Conservation (phyloP, 805 yeast genomes). For the Candida xyloterini region DNA sequence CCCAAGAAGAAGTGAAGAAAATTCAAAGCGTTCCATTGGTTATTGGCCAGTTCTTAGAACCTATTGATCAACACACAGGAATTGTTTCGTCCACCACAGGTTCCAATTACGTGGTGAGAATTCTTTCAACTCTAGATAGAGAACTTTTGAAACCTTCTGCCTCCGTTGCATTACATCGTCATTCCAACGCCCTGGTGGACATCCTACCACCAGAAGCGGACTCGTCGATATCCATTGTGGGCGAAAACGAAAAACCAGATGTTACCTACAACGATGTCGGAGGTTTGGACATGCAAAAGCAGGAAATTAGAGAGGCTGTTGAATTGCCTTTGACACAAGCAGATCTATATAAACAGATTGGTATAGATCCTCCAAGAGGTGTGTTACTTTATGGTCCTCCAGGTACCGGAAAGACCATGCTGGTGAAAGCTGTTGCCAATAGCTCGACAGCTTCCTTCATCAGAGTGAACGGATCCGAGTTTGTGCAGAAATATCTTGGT, state of each 20-base stretch:
- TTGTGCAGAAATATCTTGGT: slow-evolving; percentile 96
- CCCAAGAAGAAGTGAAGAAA: slow-evolving; percentile 97
- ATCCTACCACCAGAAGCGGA: slow-evolving; percentile 99
- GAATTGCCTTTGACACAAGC: slow-evolving; percentile 95
- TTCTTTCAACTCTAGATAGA: slow-evolving; percentile 89
- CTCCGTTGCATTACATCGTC: slow-evolving; percentile 96
- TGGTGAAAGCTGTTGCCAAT: slow-evolving; percentile 98
- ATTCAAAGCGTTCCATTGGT: slow-evolving; percentile 97
- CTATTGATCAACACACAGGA: slow-evolving; percentile 94
- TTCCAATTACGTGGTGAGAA: slow-evolving; percentile 93
- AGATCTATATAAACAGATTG: slow-evolving; percentile 93
- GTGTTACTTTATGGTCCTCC: slow-evolving; percentile 98
- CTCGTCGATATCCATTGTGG: slow-evolving; percentile 90
- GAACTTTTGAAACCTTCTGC: slow-evolving; percentile 93
- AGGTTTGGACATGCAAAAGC: slow-evolving; percentile 98
- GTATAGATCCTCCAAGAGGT: slow-evolving; percentile 99
- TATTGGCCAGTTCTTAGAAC: slow-evolving; percentile 96
- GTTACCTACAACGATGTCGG: slow-evolving; percentile 97
- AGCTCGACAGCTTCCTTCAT: slow-evolving; percentile 93
- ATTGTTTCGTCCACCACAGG: slow-evolving; percentile 98
- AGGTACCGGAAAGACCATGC: slow-evolving; percentile 99
- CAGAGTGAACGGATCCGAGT: slow-evolving; percentile 96
- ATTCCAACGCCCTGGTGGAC: slow-evolving; percentile 95
- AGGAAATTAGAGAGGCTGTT: slow-evolving; percentile 97
- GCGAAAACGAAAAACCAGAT: slow-evolving; percentile 89